Percentiles rank a stretch among this genome's conserved stretches.
These are phyloP conservation scores for Rhodotorula kratochvilovae DNA, from an alignment of 768 basidiomycete genomes.

Conservation along the genomic window DNA sequence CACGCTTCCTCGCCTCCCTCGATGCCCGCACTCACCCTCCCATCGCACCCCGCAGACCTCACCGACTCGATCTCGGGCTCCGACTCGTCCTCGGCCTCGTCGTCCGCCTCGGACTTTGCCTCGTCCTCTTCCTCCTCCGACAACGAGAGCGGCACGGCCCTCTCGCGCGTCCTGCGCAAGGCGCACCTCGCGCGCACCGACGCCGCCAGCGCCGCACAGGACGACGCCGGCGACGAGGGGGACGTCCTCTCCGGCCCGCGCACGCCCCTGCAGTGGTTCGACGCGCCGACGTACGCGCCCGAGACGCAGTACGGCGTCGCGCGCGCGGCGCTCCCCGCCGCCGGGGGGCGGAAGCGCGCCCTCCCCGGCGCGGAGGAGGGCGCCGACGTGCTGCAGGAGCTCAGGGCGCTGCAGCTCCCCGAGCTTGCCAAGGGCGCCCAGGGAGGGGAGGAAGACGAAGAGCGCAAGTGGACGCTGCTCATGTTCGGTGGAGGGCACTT, in stretches of 20 bases:
- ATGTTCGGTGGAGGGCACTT: conserved; percentile 99
- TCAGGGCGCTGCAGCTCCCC: conserved; percentile 61
- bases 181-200: conserved; percentile 56
- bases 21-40: too few relatives aligned
- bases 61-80: conserved; percentile 91
- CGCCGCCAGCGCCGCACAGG: conserved; percentile 36
- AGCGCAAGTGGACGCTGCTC: conserved; percentile 80
- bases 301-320: conserved; percentile 85
- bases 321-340: conserved; percentile 63
- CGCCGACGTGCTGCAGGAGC: conserved; percentile 57
- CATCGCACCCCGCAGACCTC: conserved; percentile 65
- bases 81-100: conserved; percentile 50
- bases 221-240: conserved; percentile 43
- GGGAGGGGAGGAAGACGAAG: background rate
- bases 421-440: too few relatives aligned
- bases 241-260: conserved; percentile 52
- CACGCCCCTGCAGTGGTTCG: conserved; percentile 83
- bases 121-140: conserved; percentile 50
- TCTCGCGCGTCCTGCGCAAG: conserved; percentile 64
- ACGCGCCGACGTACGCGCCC: conserved; percentile 43
- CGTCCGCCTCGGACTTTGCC: conserved; percentile 53
- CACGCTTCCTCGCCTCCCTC: too few relatives aligned
- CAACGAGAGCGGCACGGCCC: conserved; percentile 45
- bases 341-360: conserved; percentile 40
- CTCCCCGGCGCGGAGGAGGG: conserved; percentile 37